Evolutionary conservation across 2,329 filamentous ascomycete genomes (phyloP).

Genomic region (Coleophoma eucalyptorum): DNA sequence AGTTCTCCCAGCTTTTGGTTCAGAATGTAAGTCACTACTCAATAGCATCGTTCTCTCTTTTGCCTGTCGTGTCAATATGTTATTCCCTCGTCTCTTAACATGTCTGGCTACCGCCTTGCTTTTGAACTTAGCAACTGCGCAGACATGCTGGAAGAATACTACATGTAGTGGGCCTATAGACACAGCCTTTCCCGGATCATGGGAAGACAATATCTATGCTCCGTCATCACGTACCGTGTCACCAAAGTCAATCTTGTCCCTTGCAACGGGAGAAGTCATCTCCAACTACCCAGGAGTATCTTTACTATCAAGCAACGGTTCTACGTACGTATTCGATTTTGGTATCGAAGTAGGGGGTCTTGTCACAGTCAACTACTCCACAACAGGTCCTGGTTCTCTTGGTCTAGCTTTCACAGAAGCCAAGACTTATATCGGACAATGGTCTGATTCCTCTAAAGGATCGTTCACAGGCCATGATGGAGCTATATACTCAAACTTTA

Average conservation of each 20-base stretch:
- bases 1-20: no score
- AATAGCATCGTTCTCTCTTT: neutral
- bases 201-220: constrained; percentile 53
- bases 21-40: no score
- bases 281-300: constrained; percentile 1
- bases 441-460: constrained; percentile 42
- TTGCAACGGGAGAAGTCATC: constrained; percentile 27
- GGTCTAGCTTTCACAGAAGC: constrained; percentile 44
- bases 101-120: neutral
- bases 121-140: neutral
- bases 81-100: neutral
- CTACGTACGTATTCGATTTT: constrained; percentile 51
- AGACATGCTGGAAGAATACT: constrained; percentile 48
- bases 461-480: constrained; percentile 37
- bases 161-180: constrained; percentile 43
- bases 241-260: constrained; percentile 39
- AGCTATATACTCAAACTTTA: constrained; percentile 38
- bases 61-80: neutral
- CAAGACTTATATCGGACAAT: constrained; percentile 42
- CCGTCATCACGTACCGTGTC: constrained; percentile 43
- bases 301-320: constrained; percentile 35
- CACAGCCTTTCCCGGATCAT: constrained; percentile 48
- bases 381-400: constrained; percentile 33
- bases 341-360: constrained; percentile 53
- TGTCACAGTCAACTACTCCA: constrained; percentile 42